These are phyloP conservation scores for Fusarium brevicatenulatum DNA, from an alignment of 2,329 filamentous ascomycete species.

Conservation along the genomic window DNA sequence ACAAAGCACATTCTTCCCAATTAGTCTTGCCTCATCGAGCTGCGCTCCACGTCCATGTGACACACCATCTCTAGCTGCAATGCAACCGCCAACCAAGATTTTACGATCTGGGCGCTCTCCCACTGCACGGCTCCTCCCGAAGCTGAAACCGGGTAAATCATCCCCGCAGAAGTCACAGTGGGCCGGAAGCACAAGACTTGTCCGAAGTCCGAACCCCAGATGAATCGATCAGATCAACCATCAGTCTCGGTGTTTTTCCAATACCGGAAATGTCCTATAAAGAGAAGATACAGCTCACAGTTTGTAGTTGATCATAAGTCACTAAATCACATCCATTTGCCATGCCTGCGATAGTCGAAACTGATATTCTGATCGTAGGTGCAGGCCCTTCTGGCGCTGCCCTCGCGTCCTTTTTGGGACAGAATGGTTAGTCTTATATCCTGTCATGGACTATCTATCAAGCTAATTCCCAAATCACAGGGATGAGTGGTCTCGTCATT, in stretches of 20 bases:
- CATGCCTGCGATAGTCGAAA: neutral
- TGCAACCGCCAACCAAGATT: neutral
- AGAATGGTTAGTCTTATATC: too few relatives aligned
- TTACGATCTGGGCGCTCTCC: fast-evolving
- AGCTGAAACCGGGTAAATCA: neutral
- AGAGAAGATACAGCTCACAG: fast-evolving
- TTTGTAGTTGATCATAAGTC: fast-evolving
- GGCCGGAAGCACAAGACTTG: neutral
- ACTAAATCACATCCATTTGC: fast-evolving
- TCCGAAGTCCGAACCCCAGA: neutral
- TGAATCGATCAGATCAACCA: fast-evolving
- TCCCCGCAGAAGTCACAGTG: neutral
- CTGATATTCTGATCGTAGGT: neutral
- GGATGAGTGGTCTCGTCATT: neutral
- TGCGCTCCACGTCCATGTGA: neutral
- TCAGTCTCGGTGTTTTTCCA: neutral
- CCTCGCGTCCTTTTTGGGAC: neutral
- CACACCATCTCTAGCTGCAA: fast-evolving
- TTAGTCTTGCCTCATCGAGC: fast-evolving
- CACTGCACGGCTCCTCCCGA: fast-evolving
- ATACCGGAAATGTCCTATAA: too few relatives aligned
- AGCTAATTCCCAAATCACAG: too few relatives aligned
- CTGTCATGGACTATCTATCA: too few relatives aligned
- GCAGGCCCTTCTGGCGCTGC: neutral
- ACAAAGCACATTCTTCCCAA: neutral